phyloP scores from a whole-genome alignment of 2,329 filamentous ascomycete genomes.

The Amylocarpus encephaloides region DNA sequence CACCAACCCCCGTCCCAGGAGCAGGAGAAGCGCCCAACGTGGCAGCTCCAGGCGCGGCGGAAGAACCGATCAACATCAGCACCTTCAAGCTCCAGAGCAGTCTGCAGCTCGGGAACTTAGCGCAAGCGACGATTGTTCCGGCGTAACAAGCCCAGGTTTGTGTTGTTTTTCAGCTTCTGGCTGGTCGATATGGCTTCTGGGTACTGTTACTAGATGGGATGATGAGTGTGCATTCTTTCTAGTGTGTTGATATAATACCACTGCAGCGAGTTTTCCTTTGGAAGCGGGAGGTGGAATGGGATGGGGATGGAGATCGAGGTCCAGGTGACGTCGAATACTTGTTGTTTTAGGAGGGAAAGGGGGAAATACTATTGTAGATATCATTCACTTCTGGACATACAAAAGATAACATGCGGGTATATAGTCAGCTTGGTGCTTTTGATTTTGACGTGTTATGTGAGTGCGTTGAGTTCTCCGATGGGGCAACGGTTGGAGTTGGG shows the following conservation, averaged over 20 bases:
- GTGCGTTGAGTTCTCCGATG: background rate
- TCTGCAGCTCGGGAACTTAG: constrained; percentile 27
- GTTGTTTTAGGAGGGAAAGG: background rate
- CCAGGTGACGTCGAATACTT: background rate
- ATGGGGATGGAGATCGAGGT: background rate
- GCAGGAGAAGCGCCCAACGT: background rate
- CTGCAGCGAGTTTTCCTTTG: constrained; percentile 1
- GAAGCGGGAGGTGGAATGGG: background rate
- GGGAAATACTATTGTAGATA: constrained; percentile 22
- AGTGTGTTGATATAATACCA: constrained; percentile 15
- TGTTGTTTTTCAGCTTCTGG: background rate
- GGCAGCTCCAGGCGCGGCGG: constrained; percentile 3
- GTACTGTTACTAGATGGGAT: background rate
- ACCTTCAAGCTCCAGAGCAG: constrained; percentile 26
- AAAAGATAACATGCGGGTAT: constrained; percentile 2
- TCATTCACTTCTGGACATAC: constrained; percentile 20
- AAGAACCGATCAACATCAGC: constrained; percentile 24
- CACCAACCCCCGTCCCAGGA: constrained; percentile 1
- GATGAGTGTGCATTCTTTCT: constrained; percentile 4
- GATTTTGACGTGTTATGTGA: constrained; percentile 14
- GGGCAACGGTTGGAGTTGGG: background rate
- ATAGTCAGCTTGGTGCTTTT: constrained; percentile 15
- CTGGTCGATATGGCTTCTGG: constrained; percentile 1
- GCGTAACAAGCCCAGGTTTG: background rate
- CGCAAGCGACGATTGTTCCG: constrained; percentile 12